Evolutionary conservation across 2,329 filamentous ascomycete species (phyloP), one percentile per base, ranked within the genome.

Genomic region (Trichothecium roseum): DNA sequence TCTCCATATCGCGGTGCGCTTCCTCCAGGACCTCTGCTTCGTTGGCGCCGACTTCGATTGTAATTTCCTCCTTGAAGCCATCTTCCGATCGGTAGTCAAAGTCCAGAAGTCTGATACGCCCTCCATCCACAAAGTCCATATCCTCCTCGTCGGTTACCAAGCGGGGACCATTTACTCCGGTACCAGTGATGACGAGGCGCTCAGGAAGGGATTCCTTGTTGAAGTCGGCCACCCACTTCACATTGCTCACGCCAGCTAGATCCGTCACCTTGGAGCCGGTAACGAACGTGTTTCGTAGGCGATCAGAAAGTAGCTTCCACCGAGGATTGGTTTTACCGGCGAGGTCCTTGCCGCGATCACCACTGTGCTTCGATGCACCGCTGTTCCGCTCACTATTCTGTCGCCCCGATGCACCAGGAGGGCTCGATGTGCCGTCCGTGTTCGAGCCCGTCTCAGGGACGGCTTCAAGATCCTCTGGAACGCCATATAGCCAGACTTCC

Each of bases 401-500:
- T 31, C 57, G 52, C 13, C 50, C 52, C 1, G 57, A 37, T 14
- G 44, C 45, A 10, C 46, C 42, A 6, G 20, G 20, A 10, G 20
- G 20, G 6, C 6, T 24, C 20, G 10, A 24, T 6, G 45, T 29
- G 8, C 28, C 37, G 8, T 34, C 43, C 8, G 51, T 43, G 8
- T 41, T 42, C 3, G 45, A 29, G 3, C 49, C 37, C 38, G 35
- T 62, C 56, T 72, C 68, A 2, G 72, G 65, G 15, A 72, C 57
- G 16, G 77, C 70, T 50, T 84, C 81, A 15, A 87, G 60, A 45
- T 83, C 76, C 47, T 81, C 76, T 2, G 84, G 84, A 18, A 89
- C 63, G 18, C 84, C 84, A 53, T 89, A 89, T 3, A 89, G 56
- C 81, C 83, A 89, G 5, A 91, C 61, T 17, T 84, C 76, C 37